A percentile compares a stretch with the other conserved stretches of the same genome.
Conservation (phyloP, 305 asterid genomes). For the Solanum hybrid region DNA sequence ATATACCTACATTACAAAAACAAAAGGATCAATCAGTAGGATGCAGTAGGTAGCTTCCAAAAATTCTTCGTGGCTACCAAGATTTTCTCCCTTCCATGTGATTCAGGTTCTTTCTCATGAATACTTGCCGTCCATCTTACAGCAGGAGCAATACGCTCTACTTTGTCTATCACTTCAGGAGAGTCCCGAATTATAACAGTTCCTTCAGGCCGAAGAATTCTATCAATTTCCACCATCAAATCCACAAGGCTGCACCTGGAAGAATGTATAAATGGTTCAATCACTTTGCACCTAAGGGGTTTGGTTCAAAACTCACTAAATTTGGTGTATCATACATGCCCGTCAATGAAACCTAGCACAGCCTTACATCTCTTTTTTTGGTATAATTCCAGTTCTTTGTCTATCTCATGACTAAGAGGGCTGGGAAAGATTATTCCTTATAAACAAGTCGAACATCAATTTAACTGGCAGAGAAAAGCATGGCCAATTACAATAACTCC, state of each 20-base stretch:
- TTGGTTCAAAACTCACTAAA: background rate
- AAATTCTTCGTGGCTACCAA: conserved; percentile 66
- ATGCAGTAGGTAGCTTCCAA: conserved; percentile 38
- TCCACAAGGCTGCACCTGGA: conserved; percentile 90
- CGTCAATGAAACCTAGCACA: background rate
- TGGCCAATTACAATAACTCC: background rate
- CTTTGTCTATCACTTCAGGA: conserved; percentile 62
- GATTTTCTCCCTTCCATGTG: conserved; percentile 57
- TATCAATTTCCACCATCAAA: conserved; percentile 89
- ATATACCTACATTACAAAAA: conserved; percentile 14
- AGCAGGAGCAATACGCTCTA: conserved; percentile 54
- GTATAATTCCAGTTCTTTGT: background rate
- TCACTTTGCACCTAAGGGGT: background rate
- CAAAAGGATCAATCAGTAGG: background rate
- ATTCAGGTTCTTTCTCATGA: conserved; percentile 68
- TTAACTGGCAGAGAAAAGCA: background rate
- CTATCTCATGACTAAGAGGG: background rate
- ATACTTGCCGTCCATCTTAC: conserved; percentile 59
- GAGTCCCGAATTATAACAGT: conserved; percentile 72
- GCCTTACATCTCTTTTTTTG: background rate
- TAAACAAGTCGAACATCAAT: background rate
- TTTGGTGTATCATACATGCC: background rate
- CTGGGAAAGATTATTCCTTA: background rate
- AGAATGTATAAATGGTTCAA: background rate
- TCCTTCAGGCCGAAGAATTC: conserved; percentile 92